phyloP scores from a whole-genome alignment of 2,329 filamentous ascomycete species.

The Magnaporthiopsis poae region DNA sequence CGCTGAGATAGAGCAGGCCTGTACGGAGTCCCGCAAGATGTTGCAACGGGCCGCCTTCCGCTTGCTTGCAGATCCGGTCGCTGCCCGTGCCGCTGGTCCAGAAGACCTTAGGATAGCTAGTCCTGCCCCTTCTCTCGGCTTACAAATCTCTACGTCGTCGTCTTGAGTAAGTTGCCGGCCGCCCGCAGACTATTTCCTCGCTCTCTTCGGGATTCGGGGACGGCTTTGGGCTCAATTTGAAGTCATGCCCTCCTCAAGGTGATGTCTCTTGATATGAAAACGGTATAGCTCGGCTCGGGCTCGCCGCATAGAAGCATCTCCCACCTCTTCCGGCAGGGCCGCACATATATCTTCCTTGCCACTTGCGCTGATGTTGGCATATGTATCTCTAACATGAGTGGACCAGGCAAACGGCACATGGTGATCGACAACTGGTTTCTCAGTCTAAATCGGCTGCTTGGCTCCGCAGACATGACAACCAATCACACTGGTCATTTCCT shows the following conservation, averaged over 20 bases:
- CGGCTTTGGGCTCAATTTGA: neutral
- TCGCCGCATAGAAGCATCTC: neutral
- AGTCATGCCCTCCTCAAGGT: neutral
- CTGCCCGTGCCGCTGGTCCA: neutral
- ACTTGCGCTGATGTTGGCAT: neutral
- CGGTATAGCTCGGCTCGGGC: neutral
- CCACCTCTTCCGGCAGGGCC: neutral
- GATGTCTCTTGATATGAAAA: neutral
- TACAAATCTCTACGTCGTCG: neutral
- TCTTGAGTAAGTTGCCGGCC: neutral
- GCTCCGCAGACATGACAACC: neutral
- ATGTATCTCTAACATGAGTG: neutral
- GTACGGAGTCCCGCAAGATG: neutral
- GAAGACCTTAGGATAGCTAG: neutral
- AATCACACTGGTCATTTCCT: neutral
- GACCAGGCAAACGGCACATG: no score
- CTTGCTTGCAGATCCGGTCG: neutral
- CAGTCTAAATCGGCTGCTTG: neutral
- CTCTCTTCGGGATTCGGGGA: neutral
- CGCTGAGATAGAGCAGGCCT: neutral
- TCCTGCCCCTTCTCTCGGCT: neutral
- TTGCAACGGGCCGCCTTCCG: neutral
- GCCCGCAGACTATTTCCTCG: neutral
- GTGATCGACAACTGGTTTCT: neutral
- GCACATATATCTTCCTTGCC: neutral